Evolutionary conservation across 306 rosid genomes (phyloP).

Genomic region (Mucuna pruriens): DNA sequence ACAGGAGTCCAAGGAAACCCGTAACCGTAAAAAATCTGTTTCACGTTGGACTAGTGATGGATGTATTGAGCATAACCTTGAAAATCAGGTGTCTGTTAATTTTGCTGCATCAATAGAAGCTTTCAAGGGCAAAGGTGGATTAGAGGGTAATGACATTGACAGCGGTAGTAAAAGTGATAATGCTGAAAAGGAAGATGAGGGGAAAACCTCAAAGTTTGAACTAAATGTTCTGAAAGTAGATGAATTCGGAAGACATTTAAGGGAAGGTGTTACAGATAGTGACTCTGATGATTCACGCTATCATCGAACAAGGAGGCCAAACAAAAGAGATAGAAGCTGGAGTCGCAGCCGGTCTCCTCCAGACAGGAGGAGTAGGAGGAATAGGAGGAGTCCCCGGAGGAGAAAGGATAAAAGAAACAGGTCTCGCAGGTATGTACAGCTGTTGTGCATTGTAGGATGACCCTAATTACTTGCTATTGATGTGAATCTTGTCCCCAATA

Average conservation of each 20-base stretch:
- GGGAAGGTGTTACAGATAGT: conserved; percentile 75
- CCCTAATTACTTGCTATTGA: conserved; percentile 26
- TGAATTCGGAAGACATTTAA: conserved; percentile 81
- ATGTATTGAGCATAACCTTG: conserved; percentile 44
- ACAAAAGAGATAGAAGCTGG: conserved; percentile 68
- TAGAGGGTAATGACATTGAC: conserved; percentile 44
- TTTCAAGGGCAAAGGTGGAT: conserved; percentile 46
- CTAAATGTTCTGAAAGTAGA: conserved; percentile 64
- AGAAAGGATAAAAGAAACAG: conserved; percentile 78
- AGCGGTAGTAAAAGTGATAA: conserved; percentile 35
- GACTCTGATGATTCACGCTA: conserved; percentile 67
- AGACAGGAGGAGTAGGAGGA: conserved; percentile 55
- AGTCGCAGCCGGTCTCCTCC: conserved; percentile 76
- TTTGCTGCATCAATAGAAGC: conserved; percentile 42
- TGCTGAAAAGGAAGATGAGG: conserved; percentile 51
- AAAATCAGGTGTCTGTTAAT: conserved; percentile 43
- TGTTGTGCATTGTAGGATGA: conserved; percentile 35
- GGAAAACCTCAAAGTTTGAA: conserved; percentile 49
- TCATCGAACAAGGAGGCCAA: conserved; percentile 49
- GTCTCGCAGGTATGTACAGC: conserved; percentile 76
- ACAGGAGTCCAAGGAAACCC: conserved; percentile 36
- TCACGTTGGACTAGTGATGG: conserved; percentile 43
- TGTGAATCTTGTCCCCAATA: conserved; percentile 4
- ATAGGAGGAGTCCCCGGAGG: conserved; percentile 74
- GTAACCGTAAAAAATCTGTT: conserved; percentile 28